Evolutionary conservation across 345 rosid species (phyloP).

Genomic region (Hirschfeldia incana): DNA sequence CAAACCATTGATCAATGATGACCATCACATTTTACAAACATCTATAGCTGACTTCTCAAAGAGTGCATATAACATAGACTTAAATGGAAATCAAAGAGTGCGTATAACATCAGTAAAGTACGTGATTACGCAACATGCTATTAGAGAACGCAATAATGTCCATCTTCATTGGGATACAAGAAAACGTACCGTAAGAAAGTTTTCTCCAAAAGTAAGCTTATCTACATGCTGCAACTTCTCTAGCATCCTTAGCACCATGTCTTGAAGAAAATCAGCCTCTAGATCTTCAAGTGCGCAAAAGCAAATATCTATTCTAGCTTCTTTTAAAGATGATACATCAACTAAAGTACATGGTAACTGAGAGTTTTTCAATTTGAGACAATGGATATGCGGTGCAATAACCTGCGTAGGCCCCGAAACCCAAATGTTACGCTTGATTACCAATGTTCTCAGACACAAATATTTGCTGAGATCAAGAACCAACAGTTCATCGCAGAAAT

Average conservation of each 20-base stretch:
- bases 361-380: background rate
- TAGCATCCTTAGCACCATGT: background rate
- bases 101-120: too few relatives aligned
- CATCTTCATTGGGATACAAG: background rate
- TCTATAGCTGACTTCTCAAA: background rate
- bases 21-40: background rate
- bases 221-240: constrained; percentile 7
- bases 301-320: background rate
- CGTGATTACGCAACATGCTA: background rate
- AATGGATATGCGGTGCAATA: constrained; percentile 19
- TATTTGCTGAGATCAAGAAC: constrained; percentile 15
- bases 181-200: constrained; percentile 7
- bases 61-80: background rate
- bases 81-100: background rate
- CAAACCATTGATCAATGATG: background rate
- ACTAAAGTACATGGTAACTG: background rate
- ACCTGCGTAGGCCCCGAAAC: background rate
- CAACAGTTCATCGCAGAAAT: background rate
- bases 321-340: constrained; percentile 9
- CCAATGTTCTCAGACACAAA: background rate
- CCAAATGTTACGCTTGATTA: background rate
- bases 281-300: background rate
- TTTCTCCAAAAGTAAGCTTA: constrained; percentile 11
- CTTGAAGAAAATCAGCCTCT: background rate
- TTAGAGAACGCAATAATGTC: background rate